Conservation (phyloP, 768 basidiomycete species). For the Russula compacta region DNA sequence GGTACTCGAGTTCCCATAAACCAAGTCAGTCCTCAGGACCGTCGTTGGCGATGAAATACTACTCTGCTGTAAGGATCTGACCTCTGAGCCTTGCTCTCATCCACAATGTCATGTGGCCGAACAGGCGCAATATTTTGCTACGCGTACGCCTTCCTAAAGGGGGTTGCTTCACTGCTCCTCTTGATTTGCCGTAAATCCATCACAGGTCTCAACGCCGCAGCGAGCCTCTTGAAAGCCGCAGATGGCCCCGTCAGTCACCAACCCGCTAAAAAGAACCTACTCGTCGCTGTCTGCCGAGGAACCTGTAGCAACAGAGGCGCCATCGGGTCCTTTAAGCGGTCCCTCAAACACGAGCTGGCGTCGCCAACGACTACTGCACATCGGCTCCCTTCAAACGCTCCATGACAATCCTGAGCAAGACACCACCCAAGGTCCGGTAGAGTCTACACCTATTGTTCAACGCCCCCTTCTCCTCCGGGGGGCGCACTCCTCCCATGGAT, state of each 20-base stretch:
- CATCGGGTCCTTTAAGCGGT: slow-evolving; percentile 33
- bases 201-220: too few relatives aligned
- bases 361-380: slow-evolving; percentile 48
- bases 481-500: slow-evolving; percentile 46
- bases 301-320: slow-evolving; percentile 12
- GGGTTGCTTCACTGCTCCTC: neutral
- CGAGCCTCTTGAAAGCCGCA: neutral
- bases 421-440: slow-evolving; percentile 24
- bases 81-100: neutral
- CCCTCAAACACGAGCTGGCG: slow-evolving; percentile 55
- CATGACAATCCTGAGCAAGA: neutral
- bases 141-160: slow-evolving; percentile 3
- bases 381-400: slow-evolving; percentile 30
- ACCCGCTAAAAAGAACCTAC: neutral
- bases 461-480: slow-evolving; percentile 22
- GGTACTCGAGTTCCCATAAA: too few relatives aligned
- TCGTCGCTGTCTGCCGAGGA: neutral
- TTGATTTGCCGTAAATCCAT: too few relatives aligned
- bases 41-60: neutral
- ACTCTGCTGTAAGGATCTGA: too few relatives aligned
- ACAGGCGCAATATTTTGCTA: too few relatives aligned
- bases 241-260: neutral
- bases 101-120: too few relatives aligned
- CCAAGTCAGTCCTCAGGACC: neutral
- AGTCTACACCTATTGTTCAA: slow-evolving; percentile 29